Percentiles rank a stretch among this genome's conserved stretches.
These are phyloP conservation scores for Xylaria bambusicola DNA, from an alignment of 495 filamentous ascomycete species.

Conservation along the genomic window DNA sequence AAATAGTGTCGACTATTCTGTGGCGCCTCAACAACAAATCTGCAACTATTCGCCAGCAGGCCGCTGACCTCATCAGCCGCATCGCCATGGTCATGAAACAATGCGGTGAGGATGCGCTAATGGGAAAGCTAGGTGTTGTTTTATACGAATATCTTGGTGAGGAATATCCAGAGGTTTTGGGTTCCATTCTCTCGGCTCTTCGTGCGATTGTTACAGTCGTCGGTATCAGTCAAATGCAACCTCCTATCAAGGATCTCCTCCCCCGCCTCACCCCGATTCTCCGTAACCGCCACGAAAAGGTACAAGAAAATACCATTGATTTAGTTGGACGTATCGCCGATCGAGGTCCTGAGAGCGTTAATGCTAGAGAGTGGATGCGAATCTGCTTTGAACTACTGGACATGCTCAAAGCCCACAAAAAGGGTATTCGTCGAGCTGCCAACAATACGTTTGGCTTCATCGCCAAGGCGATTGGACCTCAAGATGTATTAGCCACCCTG, in stretches of 20 bases:
- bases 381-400: constrained; percentile 99
- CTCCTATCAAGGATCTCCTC: constrained; percentile 95
- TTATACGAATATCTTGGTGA: constrained; percentile 99
- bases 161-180: constrained; percentile 97
- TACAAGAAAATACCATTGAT: constrained; percentile 99
- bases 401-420: constrained; percentile 99
- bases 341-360: constrained; percentile 91
- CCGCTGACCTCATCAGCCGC: constrained; percentile 92
- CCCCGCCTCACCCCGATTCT: constrained; percentile 95
- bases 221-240: constrained; percentile 97
- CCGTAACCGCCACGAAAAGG: constrained; percentile 98
- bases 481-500: constrained; percentile 93
- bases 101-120: constrained; percentile 90
- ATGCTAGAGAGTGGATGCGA: constrained; percentile 98
- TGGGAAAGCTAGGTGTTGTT: constrained; percentile 95
- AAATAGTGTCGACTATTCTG: constrained; percentile 95
- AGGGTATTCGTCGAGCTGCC: constrained; percentile 95
- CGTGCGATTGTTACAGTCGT: constrained; percentile 97
- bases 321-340: constrained; percentile 98
- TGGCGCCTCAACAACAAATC: constrained; percentile 98
- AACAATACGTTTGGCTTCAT: constrained; percentile 99
- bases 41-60: constrained; percentile 93
- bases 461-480: constrained; percentile 97
- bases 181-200: constrained; percentile 92
- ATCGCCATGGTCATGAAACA: constrained; percentile 99